phyloP scores from a whole-genome alignment of 305 asterid species.

The Fraxinus baroniana region DNA sequence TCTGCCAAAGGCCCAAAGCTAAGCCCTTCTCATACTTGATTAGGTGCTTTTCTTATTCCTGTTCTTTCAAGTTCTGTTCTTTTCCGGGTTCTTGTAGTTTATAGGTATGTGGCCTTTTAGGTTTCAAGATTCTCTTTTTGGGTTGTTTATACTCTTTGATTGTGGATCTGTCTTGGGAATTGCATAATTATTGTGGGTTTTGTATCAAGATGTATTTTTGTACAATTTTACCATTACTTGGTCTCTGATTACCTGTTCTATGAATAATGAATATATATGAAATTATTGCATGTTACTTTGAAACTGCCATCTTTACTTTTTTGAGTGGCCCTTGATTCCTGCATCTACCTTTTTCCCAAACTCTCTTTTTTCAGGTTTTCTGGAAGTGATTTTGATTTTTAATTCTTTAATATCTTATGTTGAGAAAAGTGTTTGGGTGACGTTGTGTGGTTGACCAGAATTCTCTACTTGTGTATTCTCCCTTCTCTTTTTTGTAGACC shows the following conservation, averaged over 20 bases:
- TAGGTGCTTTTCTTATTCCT: not conserved
- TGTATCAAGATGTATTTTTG: not conserved
- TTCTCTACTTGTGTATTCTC: not conserved
- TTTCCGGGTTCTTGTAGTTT: not conserved
- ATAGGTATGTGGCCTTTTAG: not conserved
- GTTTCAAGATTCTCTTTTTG: not conserved
- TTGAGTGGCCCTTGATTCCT: not conserved
- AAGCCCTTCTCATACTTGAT: not conserved
- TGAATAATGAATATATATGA: not conserved
- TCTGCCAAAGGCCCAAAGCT: not conserved
- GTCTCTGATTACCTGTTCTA: not conserved
- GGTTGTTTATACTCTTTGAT: not conserved
- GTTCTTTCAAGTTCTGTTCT: not conserved
- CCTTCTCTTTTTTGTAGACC: not conserved
- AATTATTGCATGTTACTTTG: not conserved
- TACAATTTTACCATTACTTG: not conserved
- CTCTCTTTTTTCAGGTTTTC: not conserved
- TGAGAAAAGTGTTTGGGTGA: not conserved
- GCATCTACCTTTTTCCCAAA: not conserved
- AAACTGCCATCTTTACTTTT: not conserved
- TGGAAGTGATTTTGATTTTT: not conserved
- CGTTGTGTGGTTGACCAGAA: not conserved
- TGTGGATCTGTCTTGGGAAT: conserved; percentile 4
- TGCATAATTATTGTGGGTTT: not conserved
- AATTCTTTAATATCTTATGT: not conserved